A percentile compares a stretch with the other conserved stretches of the same genome.
These are phyloP conservation scores for Annona squamosa DNA, from an alignment of 164 flowering plant species.

Conservation along the genomic window DNA sequence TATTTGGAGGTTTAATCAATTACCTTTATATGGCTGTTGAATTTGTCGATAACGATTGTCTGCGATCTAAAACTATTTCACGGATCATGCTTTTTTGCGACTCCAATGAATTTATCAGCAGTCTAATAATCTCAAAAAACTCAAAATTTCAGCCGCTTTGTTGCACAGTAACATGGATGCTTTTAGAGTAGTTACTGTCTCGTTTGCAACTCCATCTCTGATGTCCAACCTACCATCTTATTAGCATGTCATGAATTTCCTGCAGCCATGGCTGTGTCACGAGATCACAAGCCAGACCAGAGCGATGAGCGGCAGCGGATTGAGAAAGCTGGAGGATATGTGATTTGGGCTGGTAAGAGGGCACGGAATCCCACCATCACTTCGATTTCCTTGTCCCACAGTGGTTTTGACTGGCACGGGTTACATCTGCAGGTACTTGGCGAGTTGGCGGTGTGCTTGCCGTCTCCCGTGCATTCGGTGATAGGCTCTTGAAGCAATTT, in stretches of 20 bases:
- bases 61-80: background rate
- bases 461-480: slow-evolving; percentile 99
- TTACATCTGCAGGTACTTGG: slow-evolving; percentile 68
- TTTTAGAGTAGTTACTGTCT: background rate
- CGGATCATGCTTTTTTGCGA: background rate
- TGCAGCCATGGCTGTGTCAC: slow-evolving; percentile 89
- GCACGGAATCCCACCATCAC: background rate
- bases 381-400: background rate
- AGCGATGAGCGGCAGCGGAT: slow-evolving; percentile 90
- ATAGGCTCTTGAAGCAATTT: slow-evolving; percentile 87
- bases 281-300: slow-evolving; percentile 98
- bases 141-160: background rate
- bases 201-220: background rate
- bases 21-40: background rate
- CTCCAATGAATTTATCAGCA: background rate
- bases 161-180: background rate
- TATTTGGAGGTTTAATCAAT: background rate
- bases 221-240: background rate
- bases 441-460: slow-evolving; percentile 99
- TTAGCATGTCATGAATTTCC: background rate
- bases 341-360: slow-evolving; percentile 91
- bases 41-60: background rate
- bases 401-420: background rate
- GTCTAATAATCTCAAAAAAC: background rate
- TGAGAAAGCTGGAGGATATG: slow-evolving; percentile 98